phyloP scores from a whole-genome alignment of 2,329 filamentous ascomycete genomes.

The Colletotrichum navitas region DNA sequence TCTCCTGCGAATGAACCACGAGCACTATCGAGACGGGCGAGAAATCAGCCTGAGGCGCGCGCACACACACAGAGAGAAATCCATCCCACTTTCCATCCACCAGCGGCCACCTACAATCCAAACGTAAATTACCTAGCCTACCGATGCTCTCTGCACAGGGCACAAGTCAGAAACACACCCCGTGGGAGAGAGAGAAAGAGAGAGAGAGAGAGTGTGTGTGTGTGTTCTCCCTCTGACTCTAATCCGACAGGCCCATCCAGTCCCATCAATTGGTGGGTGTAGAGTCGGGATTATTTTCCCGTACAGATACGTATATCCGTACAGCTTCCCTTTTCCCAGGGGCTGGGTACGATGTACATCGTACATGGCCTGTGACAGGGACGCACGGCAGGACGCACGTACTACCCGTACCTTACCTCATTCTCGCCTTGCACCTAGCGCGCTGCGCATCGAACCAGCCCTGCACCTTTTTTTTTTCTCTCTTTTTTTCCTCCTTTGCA shows the following conservation, averaged over 20 bases:
- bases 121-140: neutral
- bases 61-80: slow-evolving; percentile 7
- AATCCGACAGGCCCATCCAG: slow-evolving; percentile 5
- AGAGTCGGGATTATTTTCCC: slow-evolving; percentile 35
- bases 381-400: slow-evolving; percentile 21
- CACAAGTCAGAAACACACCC: slow-evolving; percentile 3
- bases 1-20: neutral
- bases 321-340: neutral
- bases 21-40: neutral
- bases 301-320: neutral
- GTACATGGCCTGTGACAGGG: neutral
- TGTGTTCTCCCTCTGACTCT: neutral
- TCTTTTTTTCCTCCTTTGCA: slow-evolving; percentile 25
- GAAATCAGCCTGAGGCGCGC: neutral
- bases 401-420: slow-evolving; percentile 34
- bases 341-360: neutral
- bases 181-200: neutral
- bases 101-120: slow-evolving; percentile 1
- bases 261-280: neutral
- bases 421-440: slow-evolving; percentile 5
- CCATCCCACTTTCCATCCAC: slow-evolving; percentile 37
- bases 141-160: slow-evolving; percentile 6
- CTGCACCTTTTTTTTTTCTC: slow-evolving; percentile 11
- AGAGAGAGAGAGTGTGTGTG: neutral
- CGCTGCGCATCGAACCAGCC: slow-evolving; percentile 31